Evolutionary conservation across 1,284 basidiomycete genomes (phyloP).

Genomic region (Coniophora puteana): DNA sequence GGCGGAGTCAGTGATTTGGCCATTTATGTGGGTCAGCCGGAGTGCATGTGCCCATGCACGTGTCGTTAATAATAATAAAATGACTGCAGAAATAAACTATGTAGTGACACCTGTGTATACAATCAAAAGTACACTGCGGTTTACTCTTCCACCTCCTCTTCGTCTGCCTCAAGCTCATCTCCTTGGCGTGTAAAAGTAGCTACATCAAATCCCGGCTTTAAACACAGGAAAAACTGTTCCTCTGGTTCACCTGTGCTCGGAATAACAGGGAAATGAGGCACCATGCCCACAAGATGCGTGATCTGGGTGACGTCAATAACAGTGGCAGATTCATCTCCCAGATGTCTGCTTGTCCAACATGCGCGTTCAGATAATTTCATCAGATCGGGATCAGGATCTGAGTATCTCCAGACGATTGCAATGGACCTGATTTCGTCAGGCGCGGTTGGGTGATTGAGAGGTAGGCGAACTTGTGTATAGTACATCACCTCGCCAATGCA

Average conservation of each 20-base stretch:
- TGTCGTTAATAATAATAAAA: no score
- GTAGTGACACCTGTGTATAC: no score
- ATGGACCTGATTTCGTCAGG: background rate
- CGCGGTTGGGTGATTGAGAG: background rate
- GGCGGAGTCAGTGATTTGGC: no score
- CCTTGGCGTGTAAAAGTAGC: background rate
- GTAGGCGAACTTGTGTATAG: slow-evolving; percentile 13
- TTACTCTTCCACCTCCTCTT: no score
- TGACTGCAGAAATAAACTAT: no score
- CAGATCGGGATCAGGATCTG: slow-evolving; percentile 3
- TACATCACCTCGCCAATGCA: slow-evolving; percentile 17
- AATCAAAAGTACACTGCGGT: no score
- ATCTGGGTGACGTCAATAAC: slow-evolving; percentile 1
- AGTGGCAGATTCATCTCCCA: slow-evolving; percentile 9
- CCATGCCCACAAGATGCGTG: background rate
- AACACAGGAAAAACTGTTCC: slow-evolving; percentile 1
- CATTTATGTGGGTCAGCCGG: no score
- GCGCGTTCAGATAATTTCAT: background rate
- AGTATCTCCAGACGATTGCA: background rate
- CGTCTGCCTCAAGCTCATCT: slow-evolving; percentile 1
- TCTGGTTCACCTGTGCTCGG: background rate
- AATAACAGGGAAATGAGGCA: background rate
- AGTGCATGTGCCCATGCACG: no score
- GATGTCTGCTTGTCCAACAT: slow-evolving; percentile 8
- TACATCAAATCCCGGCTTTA: slow-evolving; percentile 9